These are phyloP conservation scores for Yueomyces sp. DNA, from an alignment of 1,139 yeast species.

Conservation along the genomic window DNA sequence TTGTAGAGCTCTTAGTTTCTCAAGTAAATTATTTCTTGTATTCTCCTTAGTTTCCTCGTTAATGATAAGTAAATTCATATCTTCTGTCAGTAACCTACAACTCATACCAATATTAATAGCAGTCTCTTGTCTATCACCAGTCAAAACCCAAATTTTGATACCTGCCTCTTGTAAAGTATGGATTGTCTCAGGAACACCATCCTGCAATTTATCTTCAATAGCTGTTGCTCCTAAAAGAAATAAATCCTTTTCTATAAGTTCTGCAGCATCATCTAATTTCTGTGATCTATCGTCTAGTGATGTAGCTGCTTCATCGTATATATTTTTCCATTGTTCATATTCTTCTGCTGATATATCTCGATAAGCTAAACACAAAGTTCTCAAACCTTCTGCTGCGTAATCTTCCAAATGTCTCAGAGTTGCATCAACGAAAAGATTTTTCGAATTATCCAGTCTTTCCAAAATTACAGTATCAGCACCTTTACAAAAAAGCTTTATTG, in stretches of 20 bases:
- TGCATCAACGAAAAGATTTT: conserved; percentile 67
- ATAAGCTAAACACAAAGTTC: conserved; percentile 88
- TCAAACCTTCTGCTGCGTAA: conserved; percentile 89
- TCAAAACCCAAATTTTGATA: conserved; percentile 90
- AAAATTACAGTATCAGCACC: conserved; percentile 97
- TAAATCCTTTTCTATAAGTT: conserved; percentile 67
- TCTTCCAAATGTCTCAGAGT: conserved; percentile 87
- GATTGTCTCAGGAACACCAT: conserved; percentile 96
- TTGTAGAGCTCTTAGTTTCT: conserved; percentile 64
- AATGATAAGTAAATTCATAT: conserved; percentile 82
- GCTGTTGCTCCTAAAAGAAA: conserved; percentile 93
- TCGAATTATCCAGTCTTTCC: conserved; percentile 62
- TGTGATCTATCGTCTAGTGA: conserved; percentile 64
- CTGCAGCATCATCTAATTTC: conserved; percentile 74
- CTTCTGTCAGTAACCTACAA: conserved; percentile 85
- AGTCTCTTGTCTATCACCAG: conserved; percentile 99
- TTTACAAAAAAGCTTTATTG: conserved; percentile 78
- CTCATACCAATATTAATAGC: conserved; percentile 98
- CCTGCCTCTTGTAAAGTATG: conserved; percentile 93
- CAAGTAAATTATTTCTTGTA: conserved; percentile 56
- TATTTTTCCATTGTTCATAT: conserved; percentile 46
- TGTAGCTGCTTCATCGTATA: conserved; percentile 71
- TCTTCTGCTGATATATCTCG: conserved; percentile 73
- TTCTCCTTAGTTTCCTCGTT: conserved; percentile 76
- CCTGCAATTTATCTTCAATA: conserved; percentile 93